Base-by-base conservation (phyloP, 164 flowering plant species). In the Sextonia rubra region DNA sequence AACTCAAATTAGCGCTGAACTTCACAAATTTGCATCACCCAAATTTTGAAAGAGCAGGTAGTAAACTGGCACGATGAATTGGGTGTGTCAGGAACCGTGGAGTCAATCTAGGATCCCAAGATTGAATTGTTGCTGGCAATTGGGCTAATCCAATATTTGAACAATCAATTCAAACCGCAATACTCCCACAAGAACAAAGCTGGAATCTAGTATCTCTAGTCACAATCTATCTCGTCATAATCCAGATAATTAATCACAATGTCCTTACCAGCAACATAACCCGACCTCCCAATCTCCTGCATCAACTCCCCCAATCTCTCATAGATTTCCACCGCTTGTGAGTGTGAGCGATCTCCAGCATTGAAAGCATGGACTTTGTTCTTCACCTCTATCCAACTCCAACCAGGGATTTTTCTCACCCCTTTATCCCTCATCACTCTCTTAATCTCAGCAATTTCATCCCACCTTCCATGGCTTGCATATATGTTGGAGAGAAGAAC, bases 371-470 rank as follows among this genome's bases (percentile, higher is more conserved):
- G 94, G 18, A 88, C 86, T 67, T 81, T 73, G 44, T 85, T 83
- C 60, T 80, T 75, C 48, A 90, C 78, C 76, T 92, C 98, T 23
- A 91, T 83, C 98, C 94, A 92, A 78, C 98, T 92, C 89, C 91
- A 88, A 68, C 97, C 93, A 58, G 94, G 93, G 18, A 91, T 90
- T 85, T 93, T 93, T 64, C 74, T 87, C 69, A 93, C 91, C 20
- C 90, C 86, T 74, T 85, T 85, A 69, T 88, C 87, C 81, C 83
- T 87, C 98, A 93, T 93, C 79, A 84, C 69, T 84, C 80, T 90
- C 74, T 82, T 90, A 23, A 91, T 65, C 61, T 55, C 69, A 75
- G 94, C 98, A 76, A 80, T 82, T 60, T 91, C 92, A 32, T 86
- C 86, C 98, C 98, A 93, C 76, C 80, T 86, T 74, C 76, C 83